phyloP scores from a whole-genome alignment of 768 basidiomycete species.

The Pleurotus djamor region DNA sequence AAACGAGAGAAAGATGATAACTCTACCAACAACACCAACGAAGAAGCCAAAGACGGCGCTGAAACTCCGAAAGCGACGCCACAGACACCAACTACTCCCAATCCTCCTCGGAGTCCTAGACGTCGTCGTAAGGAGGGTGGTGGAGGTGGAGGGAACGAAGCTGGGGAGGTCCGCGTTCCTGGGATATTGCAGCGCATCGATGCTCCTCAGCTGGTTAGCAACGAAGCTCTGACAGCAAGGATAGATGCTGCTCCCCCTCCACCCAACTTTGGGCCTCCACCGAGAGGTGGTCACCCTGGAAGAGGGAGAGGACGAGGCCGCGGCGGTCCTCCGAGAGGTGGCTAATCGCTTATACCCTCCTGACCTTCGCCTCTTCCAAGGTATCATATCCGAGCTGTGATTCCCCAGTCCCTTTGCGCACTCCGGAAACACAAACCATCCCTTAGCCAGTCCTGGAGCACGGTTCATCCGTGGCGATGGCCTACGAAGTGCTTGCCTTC shows the following conservation, averaged over 20 bases:
- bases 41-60: constrained; percentile 15
- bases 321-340: background rate
- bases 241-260: constrained; percentile 6
- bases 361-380: no score
- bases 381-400: no score
- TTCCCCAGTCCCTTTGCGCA: no score
- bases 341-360: background rate
- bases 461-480: no score
- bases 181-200: constrained; percentile 28
- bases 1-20: constrained; percentile 14
- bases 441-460: no score
- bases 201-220: constrained; percentile 6
- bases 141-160: constrained; percentile 1
- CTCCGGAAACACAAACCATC: no score
- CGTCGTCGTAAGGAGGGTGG: constrained; percentile 10
- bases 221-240: constrained; percentile 1
- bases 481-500: no score
- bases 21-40: constrained; percentile 8
- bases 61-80: constrained; percentile 5
- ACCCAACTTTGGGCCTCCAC: constrained; percentile 2
- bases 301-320: constrained; percentile 7
- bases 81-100: background rate
- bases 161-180: constrained; percentile 18
- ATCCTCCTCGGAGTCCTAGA: constrained; percentile 10
- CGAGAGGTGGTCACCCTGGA: background rate